phyloP scores from a whole-genome alignment of 805 yeast genomes.

The Myxozyma mucilagina region DNA sequence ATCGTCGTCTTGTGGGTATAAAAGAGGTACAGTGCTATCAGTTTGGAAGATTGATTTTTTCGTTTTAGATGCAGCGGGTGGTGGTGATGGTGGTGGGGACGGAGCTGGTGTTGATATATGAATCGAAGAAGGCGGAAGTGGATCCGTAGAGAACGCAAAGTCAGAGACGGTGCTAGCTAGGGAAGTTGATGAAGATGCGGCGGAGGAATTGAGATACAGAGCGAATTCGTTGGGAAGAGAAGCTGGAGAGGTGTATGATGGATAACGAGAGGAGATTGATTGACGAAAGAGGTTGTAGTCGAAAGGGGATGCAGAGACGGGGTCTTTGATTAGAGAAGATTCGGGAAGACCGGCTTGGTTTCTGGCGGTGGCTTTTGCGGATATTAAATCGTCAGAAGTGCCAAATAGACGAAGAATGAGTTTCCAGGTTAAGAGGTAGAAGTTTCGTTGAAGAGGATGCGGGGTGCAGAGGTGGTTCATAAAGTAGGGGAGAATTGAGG shows the following conservation, averaged over 20 bases:
- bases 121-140: slow-evolving; percentile 54
- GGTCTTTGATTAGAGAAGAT: slow-evolving; percentile 19
- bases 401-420: slow-evolving; percentile 18
- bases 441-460: slow-evolving; percentile 23
- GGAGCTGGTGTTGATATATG: slow-evolving; percentile 89
- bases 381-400: slow-evolving; percentile 6
- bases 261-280: slow-evolving; percentile 72
- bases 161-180: slow-evolving; percentile 37
- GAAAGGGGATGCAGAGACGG: slow-evolving; percentile 67
- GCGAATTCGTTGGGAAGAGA: slow-evolving; percentile 48
- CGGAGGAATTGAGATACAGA: slow-evolving; percentile 34
- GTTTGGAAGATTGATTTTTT: slow-evolving; percentile 54
- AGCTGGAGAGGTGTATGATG: slow-evolving; percentile 53
- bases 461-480: slow-evolving; percentile 14
- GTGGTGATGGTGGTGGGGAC: slow-evolving; percentile 68
- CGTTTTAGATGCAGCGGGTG: slow-evolving; percentile 30
- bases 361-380: slow-evolving; percentile 21
- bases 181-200: slow-evolving; percentile 58
- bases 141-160: slow-evolving; percentile 45
- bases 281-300: slow-evolving; percentile 81
- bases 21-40: slow-evolving; percentile 64
- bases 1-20: slow-evolving; percentile 55
- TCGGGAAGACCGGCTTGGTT: slow-evolving; percentile 26
- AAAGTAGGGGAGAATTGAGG: slow-evolving; percentile 21
- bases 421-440: slow-evolving; percentile 20